phyloP scores from a whole-genome alignment of 2,329 filamentous ascomycete genomes.

The Hirsutella rhossiliensis region DNA sequence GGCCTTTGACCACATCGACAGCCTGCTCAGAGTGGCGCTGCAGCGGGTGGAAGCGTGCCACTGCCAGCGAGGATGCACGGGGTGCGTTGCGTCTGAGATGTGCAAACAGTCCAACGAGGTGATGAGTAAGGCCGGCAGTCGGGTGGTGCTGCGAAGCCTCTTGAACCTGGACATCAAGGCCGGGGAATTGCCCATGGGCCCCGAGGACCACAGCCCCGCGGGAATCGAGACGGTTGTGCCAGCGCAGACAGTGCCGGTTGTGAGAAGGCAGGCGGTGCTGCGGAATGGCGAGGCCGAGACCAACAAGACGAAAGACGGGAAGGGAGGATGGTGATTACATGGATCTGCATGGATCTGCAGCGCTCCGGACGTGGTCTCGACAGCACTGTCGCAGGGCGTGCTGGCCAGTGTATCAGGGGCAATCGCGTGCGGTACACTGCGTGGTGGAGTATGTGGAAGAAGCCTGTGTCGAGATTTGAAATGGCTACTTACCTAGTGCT shows the following conservation, averaged over 20 bases:
- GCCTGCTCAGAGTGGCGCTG: constrained; percentile 64
- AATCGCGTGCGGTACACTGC: too few relatives aligned
- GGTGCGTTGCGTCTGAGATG: constrained; percentile 76
- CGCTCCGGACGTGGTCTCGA: too few relatives aligned
- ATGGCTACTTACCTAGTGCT: too few relatives aligned
- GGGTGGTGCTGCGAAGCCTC: constrained; percentile 67
- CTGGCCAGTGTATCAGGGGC: too few relatives aligned
- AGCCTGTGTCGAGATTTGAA: too few relatives aligned
- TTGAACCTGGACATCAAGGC: constrained; percentile 69
- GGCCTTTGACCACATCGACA: constrained; percentile 84
- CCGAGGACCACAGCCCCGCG: constrained; percentile 54
- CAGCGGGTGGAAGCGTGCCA: constrained; percentile 63
- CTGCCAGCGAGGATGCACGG: constrained; percentile 72
- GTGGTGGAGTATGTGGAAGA: too few relatives aligned
- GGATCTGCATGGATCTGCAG: too few relatives aligned
- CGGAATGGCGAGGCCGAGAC: background rate
- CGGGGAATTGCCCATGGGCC: constrained; percentile 75
- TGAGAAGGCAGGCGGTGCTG: background rate
- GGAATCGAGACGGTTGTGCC: constrained; percentile 75
- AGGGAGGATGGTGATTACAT: too few relatives aligned
- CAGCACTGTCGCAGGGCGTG: too few relatives aligned
- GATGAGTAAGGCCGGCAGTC: constrained; percentile 83
- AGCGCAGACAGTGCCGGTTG: constrained; percentile 50
- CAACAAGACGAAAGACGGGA: background rate
- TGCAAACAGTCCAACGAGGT: constrained; percentile 84